Evolutionary conservation across 2,329 filamentous ascomycete genomes (phyloP), one percentile per base, ranked within the genome.

Genomic region (Cordyceps farinosa): DNA sequence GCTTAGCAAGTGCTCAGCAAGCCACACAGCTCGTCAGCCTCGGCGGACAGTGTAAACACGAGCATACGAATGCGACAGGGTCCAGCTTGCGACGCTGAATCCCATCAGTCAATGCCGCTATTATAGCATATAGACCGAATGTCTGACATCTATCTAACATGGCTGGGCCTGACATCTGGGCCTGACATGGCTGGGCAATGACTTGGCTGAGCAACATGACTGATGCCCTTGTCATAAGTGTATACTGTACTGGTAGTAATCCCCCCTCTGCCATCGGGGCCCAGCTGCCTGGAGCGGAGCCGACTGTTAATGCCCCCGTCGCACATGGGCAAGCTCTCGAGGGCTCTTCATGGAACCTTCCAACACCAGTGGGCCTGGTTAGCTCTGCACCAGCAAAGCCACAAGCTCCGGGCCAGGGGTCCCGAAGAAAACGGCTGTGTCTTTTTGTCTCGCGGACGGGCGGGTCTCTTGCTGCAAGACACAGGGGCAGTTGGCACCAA

Each of bases 221-320:
- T 50, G 45, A 38, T 40, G 32, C 44, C 56, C 56, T n/a, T n/a
- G 44, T 40, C 56, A 50, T 30, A n/a, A 48, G 13, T 10, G 2
- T 3, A 38, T 11, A 38, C 36, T 38, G 34, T 56, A 45, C 29
- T 34, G 13, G n/a, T 27, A 47, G 30, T 44, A 29, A 3, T 5
- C 57, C 29, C 13, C 34, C 27, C 34, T 29, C 5, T 40, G 13
- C 3, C 48, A 61, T 53, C 58, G 50, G 38, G 38, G 40, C 40
- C 29, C 27, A 1, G 34, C 48, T 13, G 27, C 48, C 30, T 22
- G 4, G 29, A 38, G 58, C 58, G 48, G 58, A 54, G 58, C 38
- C 58, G 27, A 52, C 57, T 42, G 38, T 42, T 30, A 22, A 61
- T 61, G 58, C 50, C 58, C 58, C 58, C 58, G 58, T 61, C 58